phyloP scores from a whole-genome alignment of 768 basidiomycete species.

The Boletus coccyginus region DNA sequence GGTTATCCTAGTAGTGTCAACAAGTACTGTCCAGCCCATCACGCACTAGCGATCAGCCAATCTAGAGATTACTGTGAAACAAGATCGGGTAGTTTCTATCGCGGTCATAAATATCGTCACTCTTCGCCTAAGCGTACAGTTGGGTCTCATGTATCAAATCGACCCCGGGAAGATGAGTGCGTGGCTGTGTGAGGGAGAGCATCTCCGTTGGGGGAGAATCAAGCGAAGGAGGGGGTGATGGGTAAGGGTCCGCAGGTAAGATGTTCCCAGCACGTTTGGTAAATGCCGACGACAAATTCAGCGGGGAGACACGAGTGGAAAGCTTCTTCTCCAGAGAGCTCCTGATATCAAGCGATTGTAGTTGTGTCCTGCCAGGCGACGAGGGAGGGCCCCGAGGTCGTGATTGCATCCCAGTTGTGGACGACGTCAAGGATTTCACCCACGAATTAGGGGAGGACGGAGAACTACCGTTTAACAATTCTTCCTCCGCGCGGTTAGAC shows the following conservation, averaged over 20 bases:
- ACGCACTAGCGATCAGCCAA: background rate
- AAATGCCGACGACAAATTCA: slow-evolving; percentile 17
- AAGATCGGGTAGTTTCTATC: background rate
- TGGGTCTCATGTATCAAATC: slow-evolving; percentile 14
- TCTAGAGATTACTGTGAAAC: slow-evolving; percentile 1
- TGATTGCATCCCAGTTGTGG: slow-evolving; percentile 27
- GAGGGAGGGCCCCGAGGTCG: slow-evolving; percentile 11
- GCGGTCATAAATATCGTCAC: slow-evolving; percentile 24
- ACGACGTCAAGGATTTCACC: slow-evolving; percentile 4
- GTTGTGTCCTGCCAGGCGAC: background rate
- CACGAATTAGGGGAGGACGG: slow-evolving; percentile 17
- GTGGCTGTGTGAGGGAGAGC: slow-evolving; percentile 12
- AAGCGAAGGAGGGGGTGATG: slow-evolving; percentile 44
- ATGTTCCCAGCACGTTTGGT: slow-evolving; percentile 22
- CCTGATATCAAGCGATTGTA: background rate
- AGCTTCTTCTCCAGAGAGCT: slow-evolving; percentile 18
- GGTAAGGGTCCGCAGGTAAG: slow-evolving; percentile 43
- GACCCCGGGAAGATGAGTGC: background rate
- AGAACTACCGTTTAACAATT: slow-evolving; percentile 44
- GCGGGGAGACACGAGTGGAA: slow-evolving; percentile 15
- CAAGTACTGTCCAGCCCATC: background rate
- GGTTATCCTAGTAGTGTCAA: background rate
- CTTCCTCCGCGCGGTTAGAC: slow-evolving; percentile 58
- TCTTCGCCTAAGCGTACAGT: slow-evolving; percentile 15
- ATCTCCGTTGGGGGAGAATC: slow-evolving; percentile 22